Evolutionary conservation across 176 grass and related monocot genomes (phyloP).

Genomic region (Musa schizocarpa): DNA sequence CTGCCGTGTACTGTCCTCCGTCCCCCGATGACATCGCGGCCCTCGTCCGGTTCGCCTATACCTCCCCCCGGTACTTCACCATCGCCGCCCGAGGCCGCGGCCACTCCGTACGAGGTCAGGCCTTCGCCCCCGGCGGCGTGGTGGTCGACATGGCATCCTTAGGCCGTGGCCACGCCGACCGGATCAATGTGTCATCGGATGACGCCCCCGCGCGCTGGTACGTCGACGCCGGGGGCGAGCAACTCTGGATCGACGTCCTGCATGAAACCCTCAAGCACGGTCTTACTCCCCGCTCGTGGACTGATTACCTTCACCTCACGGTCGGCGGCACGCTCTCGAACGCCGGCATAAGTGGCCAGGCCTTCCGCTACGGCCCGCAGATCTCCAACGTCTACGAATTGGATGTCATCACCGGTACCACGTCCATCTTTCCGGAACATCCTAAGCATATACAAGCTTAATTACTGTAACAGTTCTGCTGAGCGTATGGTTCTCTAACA

Average conservation of each 20-base stretch:
- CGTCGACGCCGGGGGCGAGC: conserved; percentile 67
- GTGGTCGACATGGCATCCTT: conserved; percentile 58
- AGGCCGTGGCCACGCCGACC: neutral
- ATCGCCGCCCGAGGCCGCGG: conserved; percentile 45
- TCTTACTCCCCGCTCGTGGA: conserved; percentile 40
- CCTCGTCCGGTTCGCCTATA: conserved; percentile 34
- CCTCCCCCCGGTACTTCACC: conserved; percentile 26
- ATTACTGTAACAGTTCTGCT: neutral
- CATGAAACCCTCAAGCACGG: conserved; percentile 27
- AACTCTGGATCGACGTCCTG: conserved; percentile 66
- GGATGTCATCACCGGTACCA: conserved; percentile 53
- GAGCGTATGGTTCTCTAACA: neutral
- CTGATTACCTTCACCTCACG: conserved; percentile 56
- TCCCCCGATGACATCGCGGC: conserved; percentile 37
- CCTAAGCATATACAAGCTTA: neutral
- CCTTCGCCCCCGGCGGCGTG: conserved; percentile 28
- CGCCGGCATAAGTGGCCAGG: conserved; percentile 56
- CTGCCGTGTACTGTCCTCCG: conserved; percentile 52
- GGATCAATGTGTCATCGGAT: neutral
- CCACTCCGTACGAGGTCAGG: conserved; percentile 49
- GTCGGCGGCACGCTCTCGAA: conserved; percentile 70
- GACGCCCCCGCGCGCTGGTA: conserved; percentile 26
- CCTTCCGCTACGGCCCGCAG: conserved; percentile 45
- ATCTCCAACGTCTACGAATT: conserved; percentile 69
- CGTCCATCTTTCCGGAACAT: neutral